Evolutionary conservation across 1,284 basidiomycete species (phyloP), one percentile per base, ranked within the genome.

Genomic region (Heterobasidion parviporum): DNA sequence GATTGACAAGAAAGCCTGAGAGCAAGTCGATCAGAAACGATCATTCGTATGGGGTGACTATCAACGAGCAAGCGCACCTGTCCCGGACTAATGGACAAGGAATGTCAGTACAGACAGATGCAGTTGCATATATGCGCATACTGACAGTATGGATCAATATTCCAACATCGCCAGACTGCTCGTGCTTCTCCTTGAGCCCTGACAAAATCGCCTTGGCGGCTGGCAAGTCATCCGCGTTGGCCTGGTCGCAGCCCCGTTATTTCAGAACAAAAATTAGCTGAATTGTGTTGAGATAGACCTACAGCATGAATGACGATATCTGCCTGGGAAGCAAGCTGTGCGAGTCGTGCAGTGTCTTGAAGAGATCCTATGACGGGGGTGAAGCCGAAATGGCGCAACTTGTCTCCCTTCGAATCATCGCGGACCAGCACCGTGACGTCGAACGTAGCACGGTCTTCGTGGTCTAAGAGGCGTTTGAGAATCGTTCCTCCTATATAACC

Each of bases 131-230:
- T 26, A 26, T 26, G 26, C 6, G 4, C 6, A 36, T 38, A 67
- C 76, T 60, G 58, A 81, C 79, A 0, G 79, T 80, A 52, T 83
- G 79, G 33, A 83, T 80, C 20, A 81, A 63, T 54, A 73, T 69
- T 10, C 78, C 71, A 0, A 60, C 60, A 16, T 67, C 69, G 0
- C 73, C 72, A 1, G 71, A 74, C 15, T 55, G 61, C 32, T 72
- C 67, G 43, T 70, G 63, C 44, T 69, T 68, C 56, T 70, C 70
- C 62, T 74, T 76, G 58, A 77, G n/a, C 1, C 81, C 81, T 15
- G 62, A 66, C 38, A 82, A 62, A 18, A 80, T 73, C 0, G 76
- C 77, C 52, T 69, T 59, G 5, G 67, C 68, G 4, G 75, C 72
- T n/a, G 60, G 56, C 8, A 72, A 57, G 55, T 79, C 64, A 60